Evolutionary conservation across 1,139 yeast species (phyloP), one percentile per base, ranked within the genome.

Genomic region (Scheffersomyces parashehatae): DNA sequence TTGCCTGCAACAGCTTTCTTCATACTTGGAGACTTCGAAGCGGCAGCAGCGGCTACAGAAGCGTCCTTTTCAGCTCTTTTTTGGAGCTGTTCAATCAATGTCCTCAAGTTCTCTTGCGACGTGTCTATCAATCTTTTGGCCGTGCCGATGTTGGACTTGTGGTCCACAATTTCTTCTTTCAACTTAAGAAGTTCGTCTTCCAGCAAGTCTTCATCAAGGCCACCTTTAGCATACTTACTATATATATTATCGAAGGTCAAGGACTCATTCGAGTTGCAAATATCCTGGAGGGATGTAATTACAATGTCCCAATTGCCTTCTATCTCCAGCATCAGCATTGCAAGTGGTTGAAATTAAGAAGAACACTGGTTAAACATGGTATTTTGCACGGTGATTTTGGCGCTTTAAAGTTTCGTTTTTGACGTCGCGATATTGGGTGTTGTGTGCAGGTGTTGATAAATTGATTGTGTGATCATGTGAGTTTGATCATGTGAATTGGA

Each of bases 251-350:
- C 85, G 45, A 84, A 78, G 3, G 77, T 59, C 5, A 70, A 60
- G 12, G 77, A 70, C 52, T 81, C 87, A 54, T 83, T 82, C 36
- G 81, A 70, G 50, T 79, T 83, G 60, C 82, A 81, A 12, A 83
- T 74, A 52, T 84, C 90, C 58, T 84, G 90, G 26, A 85, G 67
- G 2, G 86, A 81, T 5, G 88, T 75, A 11, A 82, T 69, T 6
- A 83, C 82, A 34, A 79, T 75, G 55, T 82, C 87, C 91, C 91
- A 85, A 55, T 81, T 77, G 1, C 87, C 83, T 38, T 77, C 74
- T 24, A 69, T 68, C 61, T 69, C 73, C 28, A 51, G 48, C 35
- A 29, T 26, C 36, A 43, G 37, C 53, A 50, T 50, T 20, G 26
- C 26, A 20, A 20, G 26, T 20, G 9, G 26, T 20, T 20, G 3